A percentile compares a stretch with the other conserved stretches of the same genome.
Evolutionary conservation across 106 monocot genomes (phyloP).

Genomic region (Apostasia ramifera): DNA sequence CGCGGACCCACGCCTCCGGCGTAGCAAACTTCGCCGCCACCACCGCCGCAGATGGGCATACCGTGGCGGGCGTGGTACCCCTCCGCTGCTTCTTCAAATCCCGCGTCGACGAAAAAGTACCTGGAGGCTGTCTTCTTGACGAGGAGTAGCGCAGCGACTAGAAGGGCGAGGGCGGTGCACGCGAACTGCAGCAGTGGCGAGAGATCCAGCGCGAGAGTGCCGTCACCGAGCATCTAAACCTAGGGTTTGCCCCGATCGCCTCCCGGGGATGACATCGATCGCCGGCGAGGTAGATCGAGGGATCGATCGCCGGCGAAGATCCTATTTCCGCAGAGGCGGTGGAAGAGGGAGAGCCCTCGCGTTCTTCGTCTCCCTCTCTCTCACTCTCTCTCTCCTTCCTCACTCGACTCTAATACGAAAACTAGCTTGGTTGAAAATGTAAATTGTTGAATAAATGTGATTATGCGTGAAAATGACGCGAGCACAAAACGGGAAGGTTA

Average conservation of each 20-base stretch:
- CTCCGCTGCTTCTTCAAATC: conserved; percentile 2
- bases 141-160: conserved; percentile 18
- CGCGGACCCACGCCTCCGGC: neutral
- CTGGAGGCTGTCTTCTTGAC: conserved; percentile 20
- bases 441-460: no score
- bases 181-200: conserved; percentile 25
- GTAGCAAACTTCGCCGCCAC: neutral
- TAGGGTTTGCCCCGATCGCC: conserved; percentile 3
- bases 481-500: no score
- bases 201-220: conserved; percentile 27
- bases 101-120: conserved; percentile 34
- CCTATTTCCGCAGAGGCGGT: no score
- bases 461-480: no score
- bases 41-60: conserved; percentile 13
- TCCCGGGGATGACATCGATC: conserved; percentile 29
- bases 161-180: conserved; percentile 33
- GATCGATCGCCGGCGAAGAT: conserved; percentile 8
- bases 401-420: no score
- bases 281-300: neutral
- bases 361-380: no score
- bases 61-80: conserved; percentile 1
- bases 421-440: no score
- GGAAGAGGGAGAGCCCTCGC: no score
- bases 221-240: conserved; percentile 42
- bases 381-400: no score